Evolutionary conservation across 495 filamentous ascomycete genomes (phyloP), one percentile per base, ranked within the genome.

Genomic region (Aspergillus affinis): DNA sequence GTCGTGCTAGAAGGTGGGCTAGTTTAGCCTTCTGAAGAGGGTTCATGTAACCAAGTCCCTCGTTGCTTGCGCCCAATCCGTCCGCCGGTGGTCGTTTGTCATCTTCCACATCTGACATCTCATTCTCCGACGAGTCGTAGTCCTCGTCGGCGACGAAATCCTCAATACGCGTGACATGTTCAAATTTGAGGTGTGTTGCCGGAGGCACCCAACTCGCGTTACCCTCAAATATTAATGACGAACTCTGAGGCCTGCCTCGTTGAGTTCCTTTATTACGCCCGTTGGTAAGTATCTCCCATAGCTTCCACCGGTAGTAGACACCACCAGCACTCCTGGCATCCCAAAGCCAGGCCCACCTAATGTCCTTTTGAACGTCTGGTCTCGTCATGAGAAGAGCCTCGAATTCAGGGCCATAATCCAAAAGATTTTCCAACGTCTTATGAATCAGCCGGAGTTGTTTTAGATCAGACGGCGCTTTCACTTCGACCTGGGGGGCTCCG

Each of bases 271-370:
- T 55, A 10, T 59, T 29, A 66, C 72, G 49, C 21, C 69, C 64
- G 26, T 78, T 75, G 2, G 90, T 92, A 36, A 92, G 78, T 27
- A 92, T 80, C 62, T 92, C 85, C 92, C 91, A 97, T 55, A 97
- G 66, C 52, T 90, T 88, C 90, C 91, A 97, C 17, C 93, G 85
- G 72, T 96, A 97, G 77, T 90, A 97, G 5, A 93, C 82, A 7
- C 89, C 90, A 7, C 86, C 88, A 53, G 85, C 73, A 64, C 90
- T 91, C 51, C 91, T 81, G 27, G 93, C 80, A 72, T 99, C 90
- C 88, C 89, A 99, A 4, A 99, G 72, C 90, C 91, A 99, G 0
- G 91, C 89, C 87, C 92, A 99, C 68, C 88, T 92, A 64, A 93
- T 89, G 44, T 96, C 89, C 23, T 74, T 79, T 62, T 93, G 90